Conservation (phyloP, 2,329 filamentous ascomycete species). For the Oidium heveae region DNA sequence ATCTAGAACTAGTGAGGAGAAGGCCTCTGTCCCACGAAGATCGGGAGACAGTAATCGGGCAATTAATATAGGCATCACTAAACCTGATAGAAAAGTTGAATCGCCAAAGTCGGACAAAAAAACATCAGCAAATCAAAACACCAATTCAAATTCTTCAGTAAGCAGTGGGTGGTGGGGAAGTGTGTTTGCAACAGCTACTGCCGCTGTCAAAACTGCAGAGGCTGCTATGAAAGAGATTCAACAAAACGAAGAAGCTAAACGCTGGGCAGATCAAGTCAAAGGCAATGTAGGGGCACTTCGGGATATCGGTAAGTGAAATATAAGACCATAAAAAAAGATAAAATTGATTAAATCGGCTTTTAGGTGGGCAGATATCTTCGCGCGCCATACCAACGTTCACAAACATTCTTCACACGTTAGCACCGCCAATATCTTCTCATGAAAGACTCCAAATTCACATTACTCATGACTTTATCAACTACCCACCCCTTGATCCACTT, state of each 20-base stretch:
- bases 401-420: slow-evolving; percentile 80
- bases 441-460: slow-evolving; percentile 94
- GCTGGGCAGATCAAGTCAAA: slow-evolving; percentile 83
- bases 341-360: slow-evolving; percentile 3
- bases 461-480: slow-evolving; percentile 83
- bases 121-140: slow-evolving; percentile 21
- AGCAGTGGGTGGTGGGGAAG: slow-evolving; percentile 79
- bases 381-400: slow-evolving; percentile 86
- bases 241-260: slow-evolving; percentile 85
- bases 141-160: slow-evolving; percentile 10
- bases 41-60: slow-evolving; percentile 55
- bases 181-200: slow-evolving; percentile 45
- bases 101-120: slow-evolving; percentile 31
- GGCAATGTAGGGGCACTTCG: slow-evolving; percentile 63
- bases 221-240: slow-evolving; percentile 85
- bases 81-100: slow-evolving; percentile 35
- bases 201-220: slow-evolving; percentile 81
- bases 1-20: slow-evolving; percentile 40
- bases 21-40: slow-evolving; percentile 28
- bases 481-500: slow-evolving; percentile 79
- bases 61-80: slow-evolving; percentile 46
- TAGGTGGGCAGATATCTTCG: slow-evolving; percentile 67
- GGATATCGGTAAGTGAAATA: slow-evolving; percentile 38
- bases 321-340: slow-evolving; percentile 1
- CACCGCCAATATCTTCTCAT: slow-evolving; percentile 87